phyloP scores from a whole-genome alignment of 768 basidiomycete species.

The Podaxis mareebaensis region DNA sequence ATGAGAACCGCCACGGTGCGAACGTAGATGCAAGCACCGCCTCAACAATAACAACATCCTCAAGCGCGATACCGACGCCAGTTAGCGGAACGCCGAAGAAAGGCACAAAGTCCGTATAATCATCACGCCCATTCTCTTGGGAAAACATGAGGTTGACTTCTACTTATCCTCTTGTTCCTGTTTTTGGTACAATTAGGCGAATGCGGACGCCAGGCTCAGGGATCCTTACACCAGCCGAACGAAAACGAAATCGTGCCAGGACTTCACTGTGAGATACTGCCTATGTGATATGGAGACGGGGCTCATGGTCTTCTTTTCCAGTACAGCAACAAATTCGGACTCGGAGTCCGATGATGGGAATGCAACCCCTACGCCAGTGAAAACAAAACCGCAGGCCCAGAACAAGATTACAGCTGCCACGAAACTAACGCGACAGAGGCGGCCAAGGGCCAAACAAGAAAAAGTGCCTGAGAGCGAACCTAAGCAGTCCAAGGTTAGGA shows the following conservation, averaged over 20 bases:
- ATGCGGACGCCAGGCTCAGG: slow-evolving; percentile 3
- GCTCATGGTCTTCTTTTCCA: background rate
- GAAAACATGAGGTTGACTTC: background rate
- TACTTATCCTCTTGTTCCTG: background rate
- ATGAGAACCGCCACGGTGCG: background rate
- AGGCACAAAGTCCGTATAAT: slow-evolving; percentile 14
- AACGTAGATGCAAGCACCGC: background rate
- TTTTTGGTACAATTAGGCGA: slow-evolving; percentile 1
- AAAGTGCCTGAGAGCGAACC: background rate
- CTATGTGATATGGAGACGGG: background rate
- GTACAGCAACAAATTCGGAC: background rate
- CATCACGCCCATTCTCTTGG: background rate
- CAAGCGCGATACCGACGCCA: slow-evolving; percentile 5
- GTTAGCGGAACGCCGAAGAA: slow-evolving; percentile 3
- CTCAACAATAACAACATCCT: background rate
- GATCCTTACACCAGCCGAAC: slow-evolving; percentile 7
- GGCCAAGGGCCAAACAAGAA: background rate
- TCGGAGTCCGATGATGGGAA: slow-evolving; percentile 14
- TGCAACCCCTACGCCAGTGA: slow-evolving; percentile 10
- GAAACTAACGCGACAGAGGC: background rate
- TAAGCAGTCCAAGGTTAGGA: background rate
- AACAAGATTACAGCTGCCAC: background rate
- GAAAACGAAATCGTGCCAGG: slow-evolving; percentile 12
- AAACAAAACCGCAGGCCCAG: background rate
- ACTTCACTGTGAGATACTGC: slow-evolving; percentile 1